Base-by-base conservation (phyloP, 495 filamentous ascomycete species). In the Tuber indicum region DNA sequence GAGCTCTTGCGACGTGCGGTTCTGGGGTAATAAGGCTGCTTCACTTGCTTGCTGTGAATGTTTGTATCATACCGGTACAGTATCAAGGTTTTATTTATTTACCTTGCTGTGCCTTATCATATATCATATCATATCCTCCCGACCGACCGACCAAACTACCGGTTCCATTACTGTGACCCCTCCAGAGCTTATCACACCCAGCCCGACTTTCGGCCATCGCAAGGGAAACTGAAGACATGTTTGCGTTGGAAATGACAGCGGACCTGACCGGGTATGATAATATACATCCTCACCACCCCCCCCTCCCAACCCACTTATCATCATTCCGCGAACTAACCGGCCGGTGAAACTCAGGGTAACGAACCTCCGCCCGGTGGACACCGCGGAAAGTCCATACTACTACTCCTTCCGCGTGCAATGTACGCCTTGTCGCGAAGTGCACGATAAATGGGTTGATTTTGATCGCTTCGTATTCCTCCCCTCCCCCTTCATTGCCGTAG, bases 321-420 rank as follows among this genome's bases (percentile, higher is more conserved):
- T 47, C 32, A 16, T 5, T 1, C 19, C 41, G 49, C 76, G 83
- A 77, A 84, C 74, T 71, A 70, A 17, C 71, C 4, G 62, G 32
- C 32, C 32, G 32, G 32, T 32, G 32, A 39, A 43, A 52, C 4
- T 5, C 80, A 98, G 96, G 14, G 93, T 99, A 32, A 97, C 94
- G 72, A 90, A 93, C 77, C 91, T 99, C 73, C 90, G 89, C 74
- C 96, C 96, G 1, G 86, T 91, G 77, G 96, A 99, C 84, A 92
- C 91, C 3, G 86, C 88, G 72, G 92, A 92, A 9, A 89, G 87
- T 74, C 93, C 93, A 0, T 98, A 97, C 86, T 96, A 89, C 87
- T 99, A 96, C 87, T 97, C 92, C 71, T 98, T 99, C 89, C 93
- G 91, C 82, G 95, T 99, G 66, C 92, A 97, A 86, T 99, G 96